Base-by-base conservation (phyloP, 108 stramenopile genomes). In the Aurantiochytrium sp. region DNA sequence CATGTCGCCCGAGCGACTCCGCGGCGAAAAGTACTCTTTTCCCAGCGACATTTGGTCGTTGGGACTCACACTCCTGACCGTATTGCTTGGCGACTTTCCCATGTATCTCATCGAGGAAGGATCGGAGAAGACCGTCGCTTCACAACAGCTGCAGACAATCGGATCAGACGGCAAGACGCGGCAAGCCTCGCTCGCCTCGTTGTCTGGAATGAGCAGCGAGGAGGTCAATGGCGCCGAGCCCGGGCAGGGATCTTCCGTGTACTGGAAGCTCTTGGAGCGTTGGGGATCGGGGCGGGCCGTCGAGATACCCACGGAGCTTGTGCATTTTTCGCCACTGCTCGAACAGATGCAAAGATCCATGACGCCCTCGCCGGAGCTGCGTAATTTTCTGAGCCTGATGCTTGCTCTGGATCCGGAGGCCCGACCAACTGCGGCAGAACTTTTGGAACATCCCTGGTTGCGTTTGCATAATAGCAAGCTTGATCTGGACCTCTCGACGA, bases 1-100 rank as follows among this genome's bases (percentile, higher is more conserved):
- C 92, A 95, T 95, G 95, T 83, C 89, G 5, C 95, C 95, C 1
- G 95, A 95, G 87, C 29, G 95, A 5, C 91, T 95, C 35, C 55
- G 58, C 60, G 95, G 94, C 29, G 88, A 93, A 35, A 88, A 87
- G 4, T 95, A 95, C 90, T 60, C 87, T 3, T 90, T 76, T 58
- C 83, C 90, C 43, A 59, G 90, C 58, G 95, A 95, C 87, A 89
- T 95, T 28, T 95, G 94, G 94, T 90, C 92, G 55, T 88, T 95
- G 5, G 95, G 94, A 8, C 88, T 95, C 45, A 90, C 92, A 14
- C 88, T 95, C 58, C 60, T 94, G 58, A 92, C 94, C n/a, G 55
- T 92, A 0, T 93, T 94, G 21, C 87, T 95, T 6, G 95, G 95
- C 23, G 44, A 57, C 23, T 90, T 93, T 35, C 93, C 92, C 19